These are phyloP conservation scores for Syzygium aromaticum DNA, from an alignment of 345 rosid species.

Conservation along the genomic window DNA sequence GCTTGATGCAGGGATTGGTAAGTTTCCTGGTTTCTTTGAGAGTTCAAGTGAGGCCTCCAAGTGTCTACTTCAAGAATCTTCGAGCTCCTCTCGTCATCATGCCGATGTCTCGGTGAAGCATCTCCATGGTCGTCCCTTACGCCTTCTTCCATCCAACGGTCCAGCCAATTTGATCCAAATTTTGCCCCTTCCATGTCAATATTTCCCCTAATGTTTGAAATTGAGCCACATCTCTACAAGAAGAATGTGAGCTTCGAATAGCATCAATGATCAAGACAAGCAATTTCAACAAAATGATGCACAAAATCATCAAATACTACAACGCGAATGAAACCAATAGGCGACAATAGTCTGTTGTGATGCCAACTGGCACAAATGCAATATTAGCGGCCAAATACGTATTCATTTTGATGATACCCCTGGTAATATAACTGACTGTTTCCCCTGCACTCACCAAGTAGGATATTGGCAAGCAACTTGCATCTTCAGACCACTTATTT, in stretches of 20 bases:
- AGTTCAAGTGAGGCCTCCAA: conserved; percentile 67
- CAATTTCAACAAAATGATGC: background rate
- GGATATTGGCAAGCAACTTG: background rate
- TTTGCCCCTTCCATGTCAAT: conserved; percentile 21
- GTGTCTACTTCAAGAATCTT: conserved; percentile 95
- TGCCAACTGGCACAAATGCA: background rate
- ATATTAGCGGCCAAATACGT: background rate
- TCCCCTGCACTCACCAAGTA: background rate
- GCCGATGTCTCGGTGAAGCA: conserved; percentile 13
- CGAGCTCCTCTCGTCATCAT: conserved; percentile 53
- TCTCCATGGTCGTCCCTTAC: conserved; percentile 24
- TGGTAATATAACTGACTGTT: background rate
- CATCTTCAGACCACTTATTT: background rate
- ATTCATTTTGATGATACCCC: background rate
- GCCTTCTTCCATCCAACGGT: conserved; percentile 73
- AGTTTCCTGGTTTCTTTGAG: conserved; percentile 16
- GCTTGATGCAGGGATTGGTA: conserved; percentile 10
- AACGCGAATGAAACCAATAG: background rate
- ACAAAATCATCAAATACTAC: background rate
- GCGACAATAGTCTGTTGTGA: background rate
- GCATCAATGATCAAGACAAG: background rate
- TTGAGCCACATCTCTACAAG: conserved; percentile 47
- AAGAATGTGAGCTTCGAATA: background rate
- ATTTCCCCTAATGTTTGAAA: conserved; percentile 30
- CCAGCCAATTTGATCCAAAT: conserved; percentile 54